Percentiles rank a stretch among this genome's conserved stretches.
Evolutionary conservation across 352 stramenopile genomes (phyloP).

Genomic region (Lagenidium sp.): DNA sequence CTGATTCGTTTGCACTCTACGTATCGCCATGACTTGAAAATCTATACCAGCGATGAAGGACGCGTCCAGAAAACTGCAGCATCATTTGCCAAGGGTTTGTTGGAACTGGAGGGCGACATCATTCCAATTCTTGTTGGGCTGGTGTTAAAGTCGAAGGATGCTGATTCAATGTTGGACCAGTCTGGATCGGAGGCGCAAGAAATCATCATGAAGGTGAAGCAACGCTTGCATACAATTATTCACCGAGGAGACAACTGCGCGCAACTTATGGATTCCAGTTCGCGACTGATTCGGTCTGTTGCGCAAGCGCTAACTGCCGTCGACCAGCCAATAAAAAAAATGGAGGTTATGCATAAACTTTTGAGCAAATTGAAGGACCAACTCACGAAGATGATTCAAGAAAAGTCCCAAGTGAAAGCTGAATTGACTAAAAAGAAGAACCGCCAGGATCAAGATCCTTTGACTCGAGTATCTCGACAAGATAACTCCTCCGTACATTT

Average conservation of each 20-base stretch:
- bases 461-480: conserved; percentile 11
- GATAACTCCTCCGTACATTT: conserved; percentile 29
- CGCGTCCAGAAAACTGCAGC: conserved; percentile 99
- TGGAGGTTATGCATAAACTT: conserved; percentile 86
- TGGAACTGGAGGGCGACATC: conserved; percentile 98
- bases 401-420: conserved; percentile 57
- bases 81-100: conserved; percentile 97
- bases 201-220: conserved; percentile 87
- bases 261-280: conserved; percentile 69
- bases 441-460: conserved; percentile 15
- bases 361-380: conserved; percentile 93
- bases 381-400: conserved; percentile 67
- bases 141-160: conserved; percentile 84
- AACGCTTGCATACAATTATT: conserved; percentile 82
- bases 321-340: conserved; percentile 93
- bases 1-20: conserved; percentile 98
- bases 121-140: conserved; percentile 98
- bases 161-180: conserved; percentile 97
- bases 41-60: conserved; percentile 99
- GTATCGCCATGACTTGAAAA: conserved; percentile 99
- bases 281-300: conserved; percentile 72
- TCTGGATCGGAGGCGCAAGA: conserved; percentile 92
- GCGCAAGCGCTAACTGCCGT: conserved; percentile 66
- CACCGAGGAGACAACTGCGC: conserved; percentile 75
- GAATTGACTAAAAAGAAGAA: conserved; percentile 21